Evolutionary conservation across 306 rosid species (phyloP).

Genomic region (Trifolium subterraneum): DNA sequence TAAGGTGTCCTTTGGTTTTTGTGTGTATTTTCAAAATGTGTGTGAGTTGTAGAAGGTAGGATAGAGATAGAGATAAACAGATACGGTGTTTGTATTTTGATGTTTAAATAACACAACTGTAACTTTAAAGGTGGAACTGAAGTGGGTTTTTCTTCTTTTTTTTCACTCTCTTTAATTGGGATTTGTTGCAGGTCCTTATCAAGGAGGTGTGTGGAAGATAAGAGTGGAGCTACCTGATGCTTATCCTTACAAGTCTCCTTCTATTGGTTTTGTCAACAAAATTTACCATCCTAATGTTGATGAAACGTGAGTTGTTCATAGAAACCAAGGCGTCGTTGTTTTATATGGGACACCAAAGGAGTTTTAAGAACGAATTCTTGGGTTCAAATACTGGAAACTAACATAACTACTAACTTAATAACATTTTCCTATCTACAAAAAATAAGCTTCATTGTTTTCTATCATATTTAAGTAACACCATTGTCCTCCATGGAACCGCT

Average conservation of each 20-base stretch:
- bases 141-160: neutral
- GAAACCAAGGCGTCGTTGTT: conserved; percentile 21
- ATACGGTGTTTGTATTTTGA: neutral
- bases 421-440: neutral
- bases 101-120: neutral
- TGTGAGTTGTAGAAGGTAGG: neutral
- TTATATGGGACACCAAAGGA: neutral
- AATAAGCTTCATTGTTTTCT: conserved; percentile 24
- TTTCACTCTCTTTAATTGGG: conserved; percentile 3
- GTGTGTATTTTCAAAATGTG: neutral
- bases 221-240: conserved; percentile 88
- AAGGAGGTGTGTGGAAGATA: conserved; percentile 85
- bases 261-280: conserved; percentile 84
- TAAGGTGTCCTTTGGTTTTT: neutral
- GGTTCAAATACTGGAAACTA: neutral
- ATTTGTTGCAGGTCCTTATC: conserved; percentile 71
- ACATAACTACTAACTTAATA: neutral
- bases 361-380: neutral
- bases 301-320: conserved; percentile 70
- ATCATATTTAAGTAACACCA: conserved; percentile 20
- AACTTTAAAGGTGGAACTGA: conserved; percentile 22
- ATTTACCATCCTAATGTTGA: conserved; percentile 96
- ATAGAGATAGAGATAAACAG: neutral
- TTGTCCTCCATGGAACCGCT: conserved; percentile 8
- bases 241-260: conserved; percentile 93